These are phyloP conservation scores for Paramecium pentaurelia DNA, from an alignment of 73 alveolate genomes.

Conservation along the genomic window DNA sequence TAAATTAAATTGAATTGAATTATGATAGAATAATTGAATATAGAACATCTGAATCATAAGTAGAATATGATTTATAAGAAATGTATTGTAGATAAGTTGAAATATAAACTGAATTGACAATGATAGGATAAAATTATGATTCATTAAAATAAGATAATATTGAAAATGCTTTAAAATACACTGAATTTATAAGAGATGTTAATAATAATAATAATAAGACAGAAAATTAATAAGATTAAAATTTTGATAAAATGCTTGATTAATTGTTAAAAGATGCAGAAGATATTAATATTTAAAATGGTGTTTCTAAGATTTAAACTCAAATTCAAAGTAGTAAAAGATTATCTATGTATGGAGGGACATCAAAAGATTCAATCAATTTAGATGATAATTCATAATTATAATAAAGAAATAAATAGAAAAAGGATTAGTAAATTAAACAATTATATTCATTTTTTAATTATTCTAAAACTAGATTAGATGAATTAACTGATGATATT, in stretches of 20 bases:
- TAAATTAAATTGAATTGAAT: not conserved
- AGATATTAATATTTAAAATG: not conserved
- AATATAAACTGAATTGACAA: not conserved
- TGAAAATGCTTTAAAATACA: not conserved
- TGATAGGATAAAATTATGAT: not conserved
- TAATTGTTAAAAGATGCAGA: not conserved
- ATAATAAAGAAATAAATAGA: not conserved
- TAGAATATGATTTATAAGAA: not conserved
- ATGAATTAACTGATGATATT: not conserved
- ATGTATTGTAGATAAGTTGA: not conserved
- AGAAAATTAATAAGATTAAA: not conserved
- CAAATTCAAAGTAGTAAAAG: not conserved
- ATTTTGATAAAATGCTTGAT: not conserved
- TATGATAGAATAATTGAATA: constrained; percentile 15
- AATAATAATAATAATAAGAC: not conserved
- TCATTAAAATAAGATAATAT: not conserved
- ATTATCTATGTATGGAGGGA: not conserved
- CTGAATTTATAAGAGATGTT: not conserved
- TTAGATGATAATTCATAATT: not conserved
- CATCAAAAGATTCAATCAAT: not conserved
- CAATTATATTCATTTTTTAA: not conserved
- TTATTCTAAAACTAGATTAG: not conserved
- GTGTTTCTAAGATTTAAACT: not conserved
- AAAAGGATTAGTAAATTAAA: not conserved
- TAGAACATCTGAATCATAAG: not conserved